These are phyloP conservation scores for Malassezia equina DNA, from an alignment of 1,284 basidiomycete species.

Conservation along the genomic window DNA sequence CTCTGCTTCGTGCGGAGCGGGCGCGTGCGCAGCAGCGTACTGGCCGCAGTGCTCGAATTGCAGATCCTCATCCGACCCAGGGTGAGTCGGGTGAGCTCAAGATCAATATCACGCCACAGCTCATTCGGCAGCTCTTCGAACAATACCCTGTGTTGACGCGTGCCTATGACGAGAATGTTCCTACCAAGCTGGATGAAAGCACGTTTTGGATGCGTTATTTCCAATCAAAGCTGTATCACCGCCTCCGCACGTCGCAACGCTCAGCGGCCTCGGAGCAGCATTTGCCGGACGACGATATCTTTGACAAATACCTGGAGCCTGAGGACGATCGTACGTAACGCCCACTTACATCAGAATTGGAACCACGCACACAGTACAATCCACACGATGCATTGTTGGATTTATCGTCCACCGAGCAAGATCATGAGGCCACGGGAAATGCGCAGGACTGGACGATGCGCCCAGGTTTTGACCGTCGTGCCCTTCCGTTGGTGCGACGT, in stretches of 20 bases:
- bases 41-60: constrained; percentile 39
- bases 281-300: constrained; percentile 80
- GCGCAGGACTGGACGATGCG: constrained; percentile 89
- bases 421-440: constrained; percentile 83
- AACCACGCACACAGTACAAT: constrained; percentile 63
- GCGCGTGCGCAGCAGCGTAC: constrained; percentile 32
- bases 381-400: constrained; percentile 70
- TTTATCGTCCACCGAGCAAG: constrained; percentile 76
- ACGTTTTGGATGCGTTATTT: constrained; percentile 97
- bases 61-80: constrained; percentile 40
- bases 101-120: constrained; percentile 81
- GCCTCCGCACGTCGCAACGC: constrained; percentile 81
- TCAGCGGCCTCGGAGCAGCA: constrained; percentile 72
- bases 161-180: constrained; percentile 87
- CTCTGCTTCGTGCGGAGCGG: constrained; percentile 35
- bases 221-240: constrained; percentile 84
- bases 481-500: constrained; percentile 82
- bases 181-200: constrained; percentile 70
- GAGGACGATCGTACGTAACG: constrained; percentile 73
- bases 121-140: constrained; percentile 90
- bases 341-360: constrained; percentile 56
- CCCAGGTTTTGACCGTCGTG: constrained; percentile 73
- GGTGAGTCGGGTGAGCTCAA: constrained; percentile 54
- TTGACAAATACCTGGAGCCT: constrained; percentile 86
- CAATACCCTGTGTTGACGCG: constrained; percentile 89